Evolutionary conservation across 1,284 basidiomycete species (phyloP), one percentile per base, ranked within the genome.

Genomic region (Coniophora puteana): DNA sequence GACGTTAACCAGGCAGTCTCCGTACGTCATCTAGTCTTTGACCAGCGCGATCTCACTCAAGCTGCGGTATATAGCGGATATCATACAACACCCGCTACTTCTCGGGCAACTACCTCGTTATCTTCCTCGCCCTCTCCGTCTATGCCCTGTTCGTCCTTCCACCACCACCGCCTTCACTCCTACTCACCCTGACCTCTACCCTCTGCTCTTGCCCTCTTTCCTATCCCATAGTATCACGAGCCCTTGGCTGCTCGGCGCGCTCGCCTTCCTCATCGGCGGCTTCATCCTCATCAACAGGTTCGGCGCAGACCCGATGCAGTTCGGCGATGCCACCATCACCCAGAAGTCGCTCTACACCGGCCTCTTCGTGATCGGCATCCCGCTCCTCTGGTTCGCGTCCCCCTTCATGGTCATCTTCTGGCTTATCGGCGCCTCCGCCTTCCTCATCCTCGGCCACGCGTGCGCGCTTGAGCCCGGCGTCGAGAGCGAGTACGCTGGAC

Each of bases 71-170:
- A 32, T 57, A 90, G 89, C 80, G 93, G 46, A 88, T 95, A 76
- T 90, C 91, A 28, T 93, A 95, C 72, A 97, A 96, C 71, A 93
- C 93, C 31, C 83, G 89, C 42, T 93, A 93, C 67, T 93, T 92
- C 66, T 92, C 89, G 45, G 88, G 89, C 50, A 97, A 97, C 68
- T 97, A 97, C 67, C 79, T 83, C 30, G 66, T 96, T 55, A 77
- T 98, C 52, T 73, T 97, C 14, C 81, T 75, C 38, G 63, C 85
- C 34, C 76, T 98, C 41, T 89, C 83, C 13, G 79, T 98, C 43
- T 99, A 97, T 63, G 90, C 93, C 13, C 63, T 98, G 88, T 93
- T 63, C 54, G 87, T 74, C n/a, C n/a, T n/a, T n/a, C n/a, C n/a
- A n/a, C n/a, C n/a, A n/a, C n/a, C n/a, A 24, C 16, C 12, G 5